A percentile compares a stretch with the other conserved stretches of the same genome.
Evolutionary conservation across 2,329 filamentous ascomycete genomes (phyloP).

Genomic region (Neophaeococcomyces aloes): DNA sequence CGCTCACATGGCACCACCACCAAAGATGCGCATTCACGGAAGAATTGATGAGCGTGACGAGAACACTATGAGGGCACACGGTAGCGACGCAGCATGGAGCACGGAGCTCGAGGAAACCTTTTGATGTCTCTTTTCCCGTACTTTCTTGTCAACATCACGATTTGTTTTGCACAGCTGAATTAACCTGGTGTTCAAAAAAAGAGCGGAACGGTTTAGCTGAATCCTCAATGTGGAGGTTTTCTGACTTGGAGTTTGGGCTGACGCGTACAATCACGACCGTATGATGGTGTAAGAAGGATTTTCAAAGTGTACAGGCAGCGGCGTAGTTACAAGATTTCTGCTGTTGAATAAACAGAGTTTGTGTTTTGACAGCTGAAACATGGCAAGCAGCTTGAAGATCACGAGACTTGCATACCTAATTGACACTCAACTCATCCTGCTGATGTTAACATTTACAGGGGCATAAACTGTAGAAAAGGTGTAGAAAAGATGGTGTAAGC

Average conservation of each 20-base stretch:
- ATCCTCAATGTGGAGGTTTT: not conserved
- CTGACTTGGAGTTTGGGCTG: not conserved
- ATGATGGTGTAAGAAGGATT: not conserved
- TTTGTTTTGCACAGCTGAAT: not conserved
- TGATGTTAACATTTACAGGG: too few relatives aligned
- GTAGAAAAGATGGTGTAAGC: too few relatives aligned
- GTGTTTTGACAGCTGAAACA: too few relatives aligned
- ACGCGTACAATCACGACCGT: not conserved
- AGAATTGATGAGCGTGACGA: slow-evolving; percentile 15
- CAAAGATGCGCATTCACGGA: slow-evolving; percentile 26
- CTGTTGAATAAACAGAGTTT: too few relatives aligned
- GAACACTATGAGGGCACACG: slow-evolving; percentile 15
- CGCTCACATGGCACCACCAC: slow-evolving; percentile 22
- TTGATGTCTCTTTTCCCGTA: slow-evolving; percentile 11
- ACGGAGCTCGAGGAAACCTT: slow-evolving; percentile 21
- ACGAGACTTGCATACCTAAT: too few relatives aligned
- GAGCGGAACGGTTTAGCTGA: not conserved
- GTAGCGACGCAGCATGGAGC: slow-evolving; percentile 21
- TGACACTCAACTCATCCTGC: too few relatives aligned
- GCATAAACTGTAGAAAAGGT: too few relatives aligned
- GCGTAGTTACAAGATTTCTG: too few relatives aligned
- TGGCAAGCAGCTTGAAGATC: too few relatives aligned
- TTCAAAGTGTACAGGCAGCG: not conserved
- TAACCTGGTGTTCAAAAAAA: not conserved
- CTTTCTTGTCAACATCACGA: not conserved